Evolutionary conservation across 2,329 filamentous ascomycete species (phyloP), one percentile per base, ranked within the genome.

Genomic region (Truncatella angustata): DNA sequence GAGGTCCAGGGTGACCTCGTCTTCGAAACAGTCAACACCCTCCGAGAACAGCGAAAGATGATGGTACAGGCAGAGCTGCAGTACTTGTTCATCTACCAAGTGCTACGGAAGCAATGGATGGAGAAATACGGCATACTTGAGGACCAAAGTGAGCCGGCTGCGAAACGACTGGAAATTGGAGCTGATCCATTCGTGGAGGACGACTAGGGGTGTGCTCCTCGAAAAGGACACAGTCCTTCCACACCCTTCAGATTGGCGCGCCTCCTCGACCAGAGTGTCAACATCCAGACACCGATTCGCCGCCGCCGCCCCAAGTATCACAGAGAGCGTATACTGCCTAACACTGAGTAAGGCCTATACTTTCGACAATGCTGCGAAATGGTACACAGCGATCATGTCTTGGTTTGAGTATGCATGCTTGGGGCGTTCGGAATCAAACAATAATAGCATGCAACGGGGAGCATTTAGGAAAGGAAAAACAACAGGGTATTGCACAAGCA

Each of bases 31-130:
- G 92, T 99, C 50, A 87, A 96, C 61, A 72, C 75, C 54, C 78
- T 99, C 51, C 82, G 94, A 40, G 84, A 93, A 68, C 94, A 99
- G 75, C 82, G 94, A 16, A 89, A 90, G 74, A 90, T 87, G 71
- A 99, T 99, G 94, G 94, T 99, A 4, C 94, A 97, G 72, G 87
- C 89, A 42, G 88, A 93, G 61, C 68, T 80, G 44, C 94, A 99
- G 68, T 94, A 89, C 63, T 72, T 82, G 34, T 97, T 97, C 67
- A 82, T 99, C 52, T 97, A 99, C 72, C 85, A 91, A 63, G 90
- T 95, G 1, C 70, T 97, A 62, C 81, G 84, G 48, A 87, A 91
- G 66, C 74, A 84, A 50, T 92, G 88, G 85, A 73, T 84, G 55
- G 84, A 89, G 30, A 85, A 79, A 63, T 84, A 88, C 62, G 74